Percentiles rank a stretch among this genome's conserved stretches.
Conservation (phyloP, 805 yeast genomes). For the Lipomyces starkeyi region DNA sequence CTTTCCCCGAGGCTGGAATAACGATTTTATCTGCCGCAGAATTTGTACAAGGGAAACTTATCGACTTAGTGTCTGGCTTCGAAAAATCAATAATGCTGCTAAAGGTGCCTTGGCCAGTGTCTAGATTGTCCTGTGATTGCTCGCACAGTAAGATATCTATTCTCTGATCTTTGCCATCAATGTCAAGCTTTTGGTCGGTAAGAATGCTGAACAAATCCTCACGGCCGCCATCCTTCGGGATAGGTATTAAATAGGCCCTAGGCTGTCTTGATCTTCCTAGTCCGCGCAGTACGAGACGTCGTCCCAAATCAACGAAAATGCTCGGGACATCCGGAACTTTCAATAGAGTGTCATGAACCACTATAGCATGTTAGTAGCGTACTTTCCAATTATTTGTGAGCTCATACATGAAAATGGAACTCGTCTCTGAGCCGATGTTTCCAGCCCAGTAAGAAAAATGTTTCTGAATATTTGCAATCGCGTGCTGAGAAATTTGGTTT, state of each 20-base stretch:
- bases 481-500: slow-evolving; percentile 57
- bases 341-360: slow-evolving; percentile 39
- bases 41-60: slow-evolving; percentile 53
- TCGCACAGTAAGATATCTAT: slow-evolving; percentile 41
- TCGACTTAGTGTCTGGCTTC: slow-evolving; percentile 13
- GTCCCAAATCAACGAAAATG: slow-evolving; percentile 22
- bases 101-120: slow-evolving; percentile 10
- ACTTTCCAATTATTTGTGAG: too few relatives aligned
- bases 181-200: slow-evolving; percentile 39
- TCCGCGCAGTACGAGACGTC: slow-evolving; percentile 26
- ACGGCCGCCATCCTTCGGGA: slow-evolving; percentile 33
- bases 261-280: slow-evolving; percentile 31
- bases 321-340: slow-evolving; percentile 26
- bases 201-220: slow-evolving; percentile 39
- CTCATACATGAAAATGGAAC: slow-evolving; percentile 25
- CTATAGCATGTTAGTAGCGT: neutral
- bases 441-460: slow-evolving; percentile 47
- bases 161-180: slow-evolving; percentile 36
- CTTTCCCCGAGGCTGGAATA: slow-evolving; percentile 58
- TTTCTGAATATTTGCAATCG: slow-evolving; percentile 66
- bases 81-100: slow-evolving; percentile 35
- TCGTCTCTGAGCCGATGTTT: slow-evolving; percentile 19
- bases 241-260: slow-evolving; percentile 35
- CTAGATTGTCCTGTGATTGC: slow-evolving; percentile 23
- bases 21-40: slow-evolving; percentile 47